These are phyloP conservation scores for Geranomyces variabilis DNA, from an alignment of 192 early-diverging fungal genomes.

Conservation along the genomic window DNA sequence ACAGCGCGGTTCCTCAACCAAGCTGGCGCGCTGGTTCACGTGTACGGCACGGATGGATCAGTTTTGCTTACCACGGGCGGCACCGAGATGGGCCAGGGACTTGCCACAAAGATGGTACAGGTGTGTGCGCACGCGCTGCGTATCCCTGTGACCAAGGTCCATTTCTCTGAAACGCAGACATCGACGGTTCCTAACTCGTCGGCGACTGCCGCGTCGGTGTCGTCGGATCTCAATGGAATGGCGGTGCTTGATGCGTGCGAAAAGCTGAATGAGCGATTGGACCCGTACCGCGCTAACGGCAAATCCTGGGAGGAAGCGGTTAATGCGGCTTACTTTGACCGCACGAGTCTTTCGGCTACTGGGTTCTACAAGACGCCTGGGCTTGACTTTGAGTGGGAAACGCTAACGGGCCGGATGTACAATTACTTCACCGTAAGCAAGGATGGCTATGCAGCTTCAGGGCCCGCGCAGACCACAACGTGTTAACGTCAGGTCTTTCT, in stretches of 20 bases:
- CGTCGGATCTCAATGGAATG: conserved; percentile 80
- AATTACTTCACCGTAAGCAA: conserved; percentile 72
- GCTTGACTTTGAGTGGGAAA: conserved; percentile 73
- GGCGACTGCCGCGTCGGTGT: conserved; percentile 79
- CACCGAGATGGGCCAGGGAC: conserved; percentile 91
- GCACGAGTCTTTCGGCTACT: conserved; percentile 76
- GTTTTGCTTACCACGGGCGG: conserved; percentile 80
- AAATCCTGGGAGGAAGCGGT: conserved; percentile 60
- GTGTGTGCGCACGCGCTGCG: conserved; percentile 79
- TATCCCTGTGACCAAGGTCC: conserved; percentile 69
- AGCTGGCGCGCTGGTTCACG: conserved; percentile 79
- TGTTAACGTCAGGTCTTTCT: background rate
- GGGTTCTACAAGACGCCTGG: conserved; percentile 88
- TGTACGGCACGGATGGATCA: conserved; percentile 79
- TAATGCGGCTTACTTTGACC: conserved; percentile 73
- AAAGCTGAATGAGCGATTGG: conserved; percentile 69
- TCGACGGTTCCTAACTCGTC: conserved; percentile 77
- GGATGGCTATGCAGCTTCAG: background rate
- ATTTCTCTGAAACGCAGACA: conserved; percentile 76
- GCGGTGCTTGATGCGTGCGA: conserved; percentile 80
- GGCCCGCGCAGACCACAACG: too few relatives aligned
- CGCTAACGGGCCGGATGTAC: conserved; percentile 69
- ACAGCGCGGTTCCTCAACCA: conserved; percentile 79
- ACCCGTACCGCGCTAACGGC: conserved; percentile 69
- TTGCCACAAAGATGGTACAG: conserved; percentile 86